Base-by-base conservation (phyloP, 2,329 filamentous ascomycete species). In the Rhexocercosporidium sp. region DNA sequence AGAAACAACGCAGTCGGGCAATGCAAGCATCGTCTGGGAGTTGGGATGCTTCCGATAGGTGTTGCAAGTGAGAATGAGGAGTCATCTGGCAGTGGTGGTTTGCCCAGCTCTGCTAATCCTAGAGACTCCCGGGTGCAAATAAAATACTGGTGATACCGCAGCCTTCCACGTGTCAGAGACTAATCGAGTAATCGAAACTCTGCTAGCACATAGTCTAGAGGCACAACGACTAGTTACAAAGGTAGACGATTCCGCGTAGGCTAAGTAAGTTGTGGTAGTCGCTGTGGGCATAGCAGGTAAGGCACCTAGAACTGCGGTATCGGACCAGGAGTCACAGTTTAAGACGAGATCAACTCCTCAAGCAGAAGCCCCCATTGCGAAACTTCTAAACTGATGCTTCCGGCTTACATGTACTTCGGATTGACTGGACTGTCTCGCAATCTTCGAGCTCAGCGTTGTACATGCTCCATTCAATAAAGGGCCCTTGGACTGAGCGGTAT, bases 1-100 rank as follows among this genome's bases (percentile, higher is more conserved):
- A 57, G 34, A 11, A 6, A 5, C 22, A 5, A 39, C 22, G 34
- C 54, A 25, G 34, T 18, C 31, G 14, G 34, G 54, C 8, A 25
- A 20, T 39, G 34, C 9, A 22, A 27, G 20, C 34, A 39, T 57
- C 31, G 18, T 6, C 18, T 57, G 31, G 34, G 34, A 3, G 20
- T 16, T 37, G 31, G 20, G n/a, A 37, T 12, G 31, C 34, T 22
- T 41, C 54, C 54, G 54, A 57, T 57, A 57, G 54, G 54, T 57
- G 29, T 56, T n/a, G 7, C 16, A 29, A 22, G 53, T 31, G 53
- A 37, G 14, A 11, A 37, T 37, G 53, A 56, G 20, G 53, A 37
- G 29, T 37, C 31, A 56, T 37, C 31, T 9, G 29, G 31, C 9
- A 34, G 29, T 37, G 54, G 34, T 39, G n/a, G 8, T 57, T 27